Base-by-base conservation (phyloP, 148 eudicot genomes). In the Vaccinium myrtillus region DNA sequence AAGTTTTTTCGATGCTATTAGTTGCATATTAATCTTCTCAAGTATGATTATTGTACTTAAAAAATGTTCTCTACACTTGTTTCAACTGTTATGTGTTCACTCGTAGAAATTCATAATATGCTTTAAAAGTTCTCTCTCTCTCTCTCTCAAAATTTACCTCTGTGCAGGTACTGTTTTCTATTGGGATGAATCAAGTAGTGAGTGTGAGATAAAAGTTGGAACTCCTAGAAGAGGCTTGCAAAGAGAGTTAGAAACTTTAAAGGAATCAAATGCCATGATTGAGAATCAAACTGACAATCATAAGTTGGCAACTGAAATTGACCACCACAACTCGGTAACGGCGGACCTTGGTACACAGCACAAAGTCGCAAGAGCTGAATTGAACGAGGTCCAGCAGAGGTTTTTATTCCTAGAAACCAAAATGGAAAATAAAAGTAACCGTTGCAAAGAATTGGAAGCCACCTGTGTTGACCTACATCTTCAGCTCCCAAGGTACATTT, bases 401-500 rank as follows among this genome's bases (percentile, higher is more conserved):
- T 32, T 32, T 32, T 32, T 32, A 32, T 1, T 32, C 36, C 36
- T 32, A 32, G 36, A 32, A 32, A 32, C 36, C 53, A 81, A 86
- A 85, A 82, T 25, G 36, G 36, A 32, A 32, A 32, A 1, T 32
- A 32, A 32, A 32, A 32, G 36, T 32, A 32, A 32, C 36, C 1
- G 36, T 32, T 32, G 36, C 36, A 32, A 32, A 32, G 36, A 32
- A 32, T 32, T 32, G 36, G 80, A 71, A 79, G 85, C 89, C 49
- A 88, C 90, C 82, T 86, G 89, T 85, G 85, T 11, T 80, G 82
- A 80, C 71, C 71, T 3, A 39, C 70, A 59, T 51, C 23, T 83
- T 67, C 93, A 88, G 89, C 88, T 85, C 8, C 86, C 91, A 87
- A 90, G 98, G 99, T 96, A 90, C 27, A n/a, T 32, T 80, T n/a